A percentile compares a stretch with the other conserved stretches of the same genome.
Evolutionary conservation across 176 grass and related monocot genomes (phyloP).

Genomic region (Stipa capillata): DNA sequence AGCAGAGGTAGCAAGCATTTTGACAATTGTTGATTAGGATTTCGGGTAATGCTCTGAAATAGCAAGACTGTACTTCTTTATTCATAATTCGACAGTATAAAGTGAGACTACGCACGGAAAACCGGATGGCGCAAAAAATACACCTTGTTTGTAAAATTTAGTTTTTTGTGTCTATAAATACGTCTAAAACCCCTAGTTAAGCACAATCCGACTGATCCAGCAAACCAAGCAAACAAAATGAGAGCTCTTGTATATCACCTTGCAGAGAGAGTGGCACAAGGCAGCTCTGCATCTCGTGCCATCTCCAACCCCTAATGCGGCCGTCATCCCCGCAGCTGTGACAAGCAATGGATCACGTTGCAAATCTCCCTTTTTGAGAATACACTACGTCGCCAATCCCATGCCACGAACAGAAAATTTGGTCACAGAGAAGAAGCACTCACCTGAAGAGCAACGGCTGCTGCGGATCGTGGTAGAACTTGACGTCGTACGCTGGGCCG

Average conservation of each 20-base stretch:
- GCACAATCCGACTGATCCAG: neutral
- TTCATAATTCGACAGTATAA: neutral
- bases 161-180: neutral
- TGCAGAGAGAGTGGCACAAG: constrained; percentile 33
- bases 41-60: neutral
- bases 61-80: neutral
- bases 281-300: constrained; percentile 63
- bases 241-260: constrained; percentile 29
- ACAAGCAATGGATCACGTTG: neutral
- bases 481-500: constrained; percentile 69
- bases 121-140: neutral
- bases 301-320: constrained; percentile 67
- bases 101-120: neutral
- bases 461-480: constrained; percentile 49
- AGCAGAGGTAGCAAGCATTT: neutral
- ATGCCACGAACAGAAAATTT: neutral
- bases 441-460: constrained; percentile 74
- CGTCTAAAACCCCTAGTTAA: neutral
- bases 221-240: neutral
- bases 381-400: neutral
- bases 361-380: neutral
- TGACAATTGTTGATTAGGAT: neutral
- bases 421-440: neutral
- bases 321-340: constrained; percentile 75
- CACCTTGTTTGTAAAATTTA: neutral